Percentiles rank a stretch among this genome's conserved stretches.
These are phyloP conservation scores for Heimioporus sp. DNA, from an alignment of 768 basidiomycete species.

Conservation along the genomic window DNA sequence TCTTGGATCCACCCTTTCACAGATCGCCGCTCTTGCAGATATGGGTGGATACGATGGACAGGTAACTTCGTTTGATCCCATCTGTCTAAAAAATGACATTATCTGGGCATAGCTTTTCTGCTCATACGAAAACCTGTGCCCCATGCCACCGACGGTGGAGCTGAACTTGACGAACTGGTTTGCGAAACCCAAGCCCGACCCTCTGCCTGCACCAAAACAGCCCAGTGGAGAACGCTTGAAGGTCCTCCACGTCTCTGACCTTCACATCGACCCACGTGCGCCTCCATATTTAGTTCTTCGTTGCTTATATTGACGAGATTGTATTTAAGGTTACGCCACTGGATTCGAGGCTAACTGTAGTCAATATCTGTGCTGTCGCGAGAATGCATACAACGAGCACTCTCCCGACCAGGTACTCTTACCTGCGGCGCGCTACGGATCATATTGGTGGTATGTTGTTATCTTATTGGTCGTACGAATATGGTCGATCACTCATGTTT, in stretches of 20 bases:
- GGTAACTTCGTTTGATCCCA: conserved; percentile 20
- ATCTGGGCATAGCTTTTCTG: conserved; percentile 28
- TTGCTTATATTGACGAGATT: background rate
- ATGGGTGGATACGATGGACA: conserved; percentile 51
- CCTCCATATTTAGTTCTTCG: background rate
- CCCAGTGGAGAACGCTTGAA: conserved; percentile 46
- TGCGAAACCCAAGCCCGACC: conserved; percentile 48
- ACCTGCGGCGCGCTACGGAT: conserved; percentile 65
- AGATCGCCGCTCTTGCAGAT: conserved; percentile 46
- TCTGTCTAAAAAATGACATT: background rate
- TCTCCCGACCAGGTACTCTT: conserved; percentile 48
- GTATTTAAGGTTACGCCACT: conserved; percentile 55
- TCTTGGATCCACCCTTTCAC: conserved; percentile 45
- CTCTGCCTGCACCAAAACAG: conserved; percentile 39
- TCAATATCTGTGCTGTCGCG: conserved; percentile 60
- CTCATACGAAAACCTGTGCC: conserved; percentile 37
- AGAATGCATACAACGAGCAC: conserved; percentile 42
- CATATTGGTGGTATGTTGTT: conserved; percentile 20
- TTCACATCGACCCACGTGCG: conserved; percentile 51
- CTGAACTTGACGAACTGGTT: conserved; percentile 50
- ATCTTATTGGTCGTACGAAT: no score
- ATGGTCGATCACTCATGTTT: background rate
- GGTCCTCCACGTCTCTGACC: conserved; percentile 48
- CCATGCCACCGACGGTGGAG: conserved; percentile 38
- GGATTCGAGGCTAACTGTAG: conserved; percentile 71